Percentiles rank a stretch among this genome's conserved stretches.
These are phyloP conservation scores for Diaporthe vaccinii DNA, from an alignment of 2,329 filamentous ascomycete genomes.

Conservation along the genomic window DNA sequence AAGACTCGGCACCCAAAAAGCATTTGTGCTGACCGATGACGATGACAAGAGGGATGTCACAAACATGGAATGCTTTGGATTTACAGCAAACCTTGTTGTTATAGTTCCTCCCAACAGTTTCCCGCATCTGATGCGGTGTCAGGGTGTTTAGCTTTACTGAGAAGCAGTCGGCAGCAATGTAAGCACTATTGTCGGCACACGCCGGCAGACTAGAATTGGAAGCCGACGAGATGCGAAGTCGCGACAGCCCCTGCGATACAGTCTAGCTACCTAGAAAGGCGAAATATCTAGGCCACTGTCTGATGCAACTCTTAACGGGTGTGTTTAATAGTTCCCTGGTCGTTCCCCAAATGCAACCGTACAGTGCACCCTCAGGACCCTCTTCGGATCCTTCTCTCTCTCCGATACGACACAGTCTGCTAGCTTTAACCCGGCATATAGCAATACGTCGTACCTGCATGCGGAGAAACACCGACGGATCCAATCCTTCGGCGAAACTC, in stretches of 20 bases:
- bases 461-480: constrained; percentile 5
- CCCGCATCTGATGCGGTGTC: not conserved
- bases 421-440: constrained; percentile 3
- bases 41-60: not conserved
- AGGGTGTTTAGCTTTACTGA: not conserved
- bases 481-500: not conserved
- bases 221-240: not conserved
- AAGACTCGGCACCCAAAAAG: constrained; percentile 4
- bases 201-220: not conserved
- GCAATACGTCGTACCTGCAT: not conserved
- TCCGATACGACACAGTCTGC: not conserved
- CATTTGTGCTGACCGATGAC: not conserved
- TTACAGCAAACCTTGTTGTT: not conserved
- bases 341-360: constrained; percentile 17
- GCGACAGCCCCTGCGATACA: not conserved
- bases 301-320: constrained; percentile 7
- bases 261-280: not conserved
- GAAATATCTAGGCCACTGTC: not conserved
- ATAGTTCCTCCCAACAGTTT: constrained; percentile 2
- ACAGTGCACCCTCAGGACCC: constrained; percentile 4
- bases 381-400: not conserved
- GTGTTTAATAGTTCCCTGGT: not conserved
- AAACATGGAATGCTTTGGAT: constrained; percentile 8
- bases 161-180: not conserved
- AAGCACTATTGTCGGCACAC: not conserved